Evolutionary conservation across 805 yeast genomes (phyloP).

Genomic region (Pichia heedii): DNA sequence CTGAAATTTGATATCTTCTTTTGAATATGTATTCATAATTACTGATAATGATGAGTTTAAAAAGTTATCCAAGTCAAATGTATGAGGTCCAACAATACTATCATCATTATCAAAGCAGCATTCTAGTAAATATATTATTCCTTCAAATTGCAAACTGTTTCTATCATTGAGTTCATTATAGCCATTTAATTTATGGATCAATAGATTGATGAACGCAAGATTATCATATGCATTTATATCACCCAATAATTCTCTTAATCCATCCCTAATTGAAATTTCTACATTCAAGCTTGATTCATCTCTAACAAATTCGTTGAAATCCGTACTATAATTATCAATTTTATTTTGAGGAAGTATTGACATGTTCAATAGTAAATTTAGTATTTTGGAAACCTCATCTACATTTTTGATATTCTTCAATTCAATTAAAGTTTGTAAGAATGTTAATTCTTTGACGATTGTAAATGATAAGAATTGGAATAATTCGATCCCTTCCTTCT

Average conservation of each 20-base stretch:
- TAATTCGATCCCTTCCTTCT: conserved; percentile 20
- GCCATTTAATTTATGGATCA: conserved; percentile 13
- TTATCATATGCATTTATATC: conserved; percentile 39
- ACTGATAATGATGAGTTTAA: conserved; percentile 1
- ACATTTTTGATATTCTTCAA: conserved; percentile 11
- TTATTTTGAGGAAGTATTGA: conserved; percentile 35
- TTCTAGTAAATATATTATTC: conserved; percentile 33
- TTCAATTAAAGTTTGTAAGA: conserved; percentile 23
- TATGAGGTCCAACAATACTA: conserved; percentile 11
- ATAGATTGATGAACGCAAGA: conserved; percentile 14
- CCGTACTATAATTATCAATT: conserved; percentile 42
- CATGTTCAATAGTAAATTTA: conserved; percentile 28
- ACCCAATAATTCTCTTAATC: conserved; percentile 46
- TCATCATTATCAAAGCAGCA: conserved; percentile 35
- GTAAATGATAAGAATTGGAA: conserved; percentile 13
- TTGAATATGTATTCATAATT: not conserved
- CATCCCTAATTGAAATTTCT: conserved; percentile 48
- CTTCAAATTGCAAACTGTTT: conserved; percentile 28
- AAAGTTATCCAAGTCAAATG: conserved; percentile 19
- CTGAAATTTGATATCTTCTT: conserved; percentile 19
- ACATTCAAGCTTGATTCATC: conserved; percentile 64
- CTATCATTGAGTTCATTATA: not conserved
- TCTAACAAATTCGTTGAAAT: conserved; percentile 63
- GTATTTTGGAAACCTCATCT: conserved; percentile 14
- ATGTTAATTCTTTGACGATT: conserved; percentile 24